phyloP scores from a whole-genome alignment of 257 asterid species.

The Phtheirospermum japonicum region DNA sequence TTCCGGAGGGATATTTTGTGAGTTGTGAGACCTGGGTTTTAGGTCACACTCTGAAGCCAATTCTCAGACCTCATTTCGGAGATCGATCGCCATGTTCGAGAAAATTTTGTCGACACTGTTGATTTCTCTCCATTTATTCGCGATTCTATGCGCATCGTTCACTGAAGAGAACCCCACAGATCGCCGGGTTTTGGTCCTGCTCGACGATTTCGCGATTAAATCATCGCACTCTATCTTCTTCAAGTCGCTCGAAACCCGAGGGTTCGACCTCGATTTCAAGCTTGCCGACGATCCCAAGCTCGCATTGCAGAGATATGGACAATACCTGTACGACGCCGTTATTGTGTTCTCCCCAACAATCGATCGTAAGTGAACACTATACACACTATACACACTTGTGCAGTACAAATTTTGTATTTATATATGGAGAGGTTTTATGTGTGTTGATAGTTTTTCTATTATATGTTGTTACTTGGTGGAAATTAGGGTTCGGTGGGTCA shows the following conservation, averaged over 20 bases:
- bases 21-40: constrained; percentile 31
- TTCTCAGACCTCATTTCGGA: constrained; percentile 11
- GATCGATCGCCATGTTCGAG: constrained; percentile 35
- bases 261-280: constrained; percentile 65
- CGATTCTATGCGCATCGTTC: constrained; percentile 46
- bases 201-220: constrained; percentile 62
- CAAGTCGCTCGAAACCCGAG: constrained; percentile 52
- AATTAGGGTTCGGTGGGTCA: too few relatives aligned
- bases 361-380: constrained; percentile 64
- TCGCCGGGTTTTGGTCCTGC: constrained; percentile 62
- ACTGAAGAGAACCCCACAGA: constrained; percentile 66
- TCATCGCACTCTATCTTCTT: constrained; percentile 77
- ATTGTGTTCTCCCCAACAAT: constrained; percentile 63
- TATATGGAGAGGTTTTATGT: too few relatives aligned
- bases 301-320: constrained; percentile 68
- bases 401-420: too few relatives aligned
- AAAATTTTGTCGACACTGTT: constrained; percentile 11
- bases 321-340: constrained; percentile 58
- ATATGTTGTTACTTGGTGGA: too few relatives aligned
- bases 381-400: too few relatives aligned
- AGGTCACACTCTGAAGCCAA: constrained; percentile 65
- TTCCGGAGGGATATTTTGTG: not conserved
- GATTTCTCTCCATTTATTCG: constrained; percentile 27
- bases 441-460: too few relatives aligned
- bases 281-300: constrained; percentile 75